Evolutionary conservation across 2,329 filamentous ascomycete species (phyloP), one percentile per base, ranked within the genome.

Genomic region (Penicillium sp.): DNA sequence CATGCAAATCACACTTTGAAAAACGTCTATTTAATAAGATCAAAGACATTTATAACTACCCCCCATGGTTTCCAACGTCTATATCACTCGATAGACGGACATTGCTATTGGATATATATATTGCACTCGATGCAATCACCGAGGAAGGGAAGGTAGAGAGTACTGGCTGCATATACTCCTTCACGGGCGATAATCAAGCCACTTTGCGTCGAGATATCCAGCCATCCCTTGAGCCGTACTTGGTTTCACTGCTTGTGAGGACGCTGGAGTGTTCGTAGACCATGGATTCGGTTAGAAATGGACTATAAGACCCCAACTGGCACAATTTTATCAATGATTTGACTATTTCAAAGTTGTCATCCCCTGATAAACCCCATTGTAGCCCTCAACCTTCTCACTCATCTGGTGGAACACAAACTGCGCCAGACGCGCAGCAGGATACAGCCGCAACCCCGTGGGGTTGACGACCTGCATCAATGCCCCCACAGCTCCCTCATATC

Each of bases 321-420:
- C 7, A n/a, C 26, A 31, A 14, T 31, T 30, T 5, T 17, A 33
- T 11, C 5, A 5, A 3, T 22, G 6, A 9, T 11, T 22, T n/a
- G 26, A 5, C 10, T n/a, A 33, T 35, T 22, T 2, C 36, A 53
- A 35, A 19, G 8, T 4, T n/a, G 12, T 30, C 22, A 26, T 42
- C 14, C 50, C 50, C 55, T 77, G 75, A 57, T 77, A 77, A 8
- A 73, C 51, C 5, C 74, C 75, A 14, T 56, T 68, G 55, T 78
- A 77, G 25, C 69, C 72, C 19, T 72, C 71, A 0, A 75, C 73
- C 1, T 44, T 53, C 47, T 73, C 70, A 2, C 59, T 65, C 69
- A 78, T 64, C 55, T 71, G 53, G 26, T 76, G 64, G 30, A 77
- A 73, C 0, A 77, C 73, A 52, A 78, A 67, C 59, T 78, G 75